A percentile compares a stretch with the other conserved stretches of the same genome.
These are phyloP conservation scores for Leishmania tropica DNA, from an alignment of 208 protist species.

Conservation along the genomic window DNA sequence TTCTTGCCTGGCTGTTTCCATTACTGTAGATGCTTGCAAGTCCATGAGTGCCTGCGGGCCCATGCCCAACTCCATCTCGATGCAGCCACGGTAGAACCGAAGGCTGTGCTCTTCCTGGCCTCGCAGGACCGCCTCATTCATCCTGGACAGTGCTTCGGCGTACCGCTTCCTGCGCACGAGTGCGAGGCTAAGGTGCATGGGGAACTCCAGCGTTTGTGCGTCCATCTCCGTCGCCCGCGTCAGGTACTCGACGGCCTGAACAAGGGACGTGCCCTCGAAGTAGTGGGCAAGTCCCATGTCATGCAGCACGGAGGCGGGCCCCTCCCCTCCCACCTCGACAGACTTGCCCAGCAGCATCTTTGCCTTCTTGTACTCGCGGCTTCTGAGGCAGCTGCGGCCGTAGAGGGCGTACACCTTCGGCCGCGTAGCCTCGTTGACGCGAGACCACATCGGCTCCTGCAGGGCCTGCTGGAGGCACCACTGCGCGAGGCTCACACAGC, in stretches of 20 bases:
- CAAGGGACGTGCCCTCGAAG: slow-evolving; percentile 52
- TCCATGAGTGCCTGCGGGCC: slow-evolving; percentile 36
- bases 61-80: slow-evolving; percentile 56
- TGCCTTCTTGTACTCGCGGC: slow-evolving; percentile 42
- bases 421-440: slow-evolving; percentile 33
- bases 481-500: slow-evolving; percentile 44
- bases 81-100: slow-evolving; percentile 79
- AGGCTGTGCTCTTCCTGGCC: slow-evolving; percentile 43
- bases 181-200: slow-evolving; percentile 69
- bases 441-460: slow-evolving; percentile 48
- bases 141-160: slow-evolving; percentile 66
- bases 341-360: slow-evolving; percentile 49
- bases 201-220: slow-evolving; percentile 53
- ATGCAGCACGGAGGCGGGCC: slow-evolving; percentile 52
- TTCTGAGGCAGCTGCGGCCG: slow-evolving; percentile 47
- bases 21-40: slow-evolving; percentile 12
- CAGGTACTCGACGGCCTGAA: slow-evolving; percentile 60
- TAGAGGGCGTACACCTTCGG: slow-evolving; percentile 53
- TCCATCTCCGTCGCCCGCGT: slow-evolving; percentile 69
- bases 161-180: slow-evolving; percentile 54
- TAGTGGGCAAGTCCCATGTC: slow-evolving; percentile 81
- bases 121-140: slow-evolving; percentile 70
- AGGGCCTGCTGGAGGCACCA: slow-evolving; percentile 47
- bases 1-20: neutral
- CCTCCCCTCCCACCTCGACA: slow-evolving; percentile 66